These are phyloP conservation scores for Trichoderma atroviride DNA, from an alignment of 2,329 filamentous ascomycete genomes.

Conservation along the genomic window DNA sequence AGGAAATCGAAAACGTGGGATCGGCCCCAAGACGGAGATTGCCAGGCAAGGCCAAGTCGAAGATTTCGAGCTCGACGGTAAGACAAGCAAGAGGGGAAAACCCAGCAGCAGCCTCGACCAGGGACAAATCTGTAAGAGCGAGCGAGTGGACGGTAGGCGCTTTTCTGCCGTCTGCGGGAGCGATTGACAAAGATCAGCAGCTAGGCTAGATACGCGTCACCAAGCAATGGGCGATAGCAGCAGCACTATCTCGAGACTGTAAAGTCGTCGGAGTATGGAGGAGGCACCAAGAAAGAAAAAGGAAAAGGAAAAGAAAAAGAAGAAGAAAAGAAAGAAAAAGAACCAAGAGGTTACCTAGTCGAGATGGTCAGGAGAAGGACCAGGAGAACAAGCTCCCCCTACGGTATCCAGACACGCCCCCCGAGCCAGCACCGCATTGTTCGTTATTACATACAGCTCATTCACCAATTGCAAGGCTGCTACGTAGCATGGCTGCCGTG, in stretches of 20 bases:
- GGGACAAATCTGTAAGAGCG: neutral
- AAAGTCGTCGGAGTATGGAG: neutral
- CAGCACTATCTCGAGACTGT: neutral
- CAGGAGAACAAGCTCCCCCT: conserved; percentile 4
- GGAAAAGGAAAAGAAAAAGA: neutral
- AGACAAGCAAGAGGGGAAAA: neutral
- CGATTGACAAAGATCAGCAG: conserved; percentile 5
- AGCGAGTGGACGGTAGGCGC: conserved; percentile 25
- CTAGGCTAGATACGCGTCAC: conserved; percentile 7
- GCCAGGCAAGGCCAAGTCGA: neutral
- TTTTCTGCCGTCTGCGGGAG: conserved; percentile 12
- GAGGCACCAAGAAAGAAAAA: neutral
- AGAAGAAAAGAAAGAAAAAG: neutral
- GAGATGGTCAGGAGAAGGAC: conserved; percentile 14
- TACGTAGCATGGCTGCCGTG: conserved; percentile 22
- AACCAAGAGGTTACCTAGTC: neutral
- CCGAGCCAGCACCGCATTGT: neutral
- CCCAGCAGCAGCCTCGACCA: conserved; percentile 2
- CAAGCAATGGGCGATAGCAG: neutral
- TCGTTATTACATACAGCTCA: neutral
- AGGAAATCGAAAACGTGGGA: conserved; percentile 5
- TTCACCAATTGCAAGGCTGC: conserved; percentile 1
- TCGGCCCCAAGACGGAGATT: neutral
- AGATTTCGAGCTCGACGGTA: neutral
- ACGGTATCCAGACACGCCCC: neutral